These are phyloP conservation scores for Thermoascus crustaceus DNA, from an alignment of 2,329 filamentous ascomycete genomes.

Conservation along the genomic window DNA sequence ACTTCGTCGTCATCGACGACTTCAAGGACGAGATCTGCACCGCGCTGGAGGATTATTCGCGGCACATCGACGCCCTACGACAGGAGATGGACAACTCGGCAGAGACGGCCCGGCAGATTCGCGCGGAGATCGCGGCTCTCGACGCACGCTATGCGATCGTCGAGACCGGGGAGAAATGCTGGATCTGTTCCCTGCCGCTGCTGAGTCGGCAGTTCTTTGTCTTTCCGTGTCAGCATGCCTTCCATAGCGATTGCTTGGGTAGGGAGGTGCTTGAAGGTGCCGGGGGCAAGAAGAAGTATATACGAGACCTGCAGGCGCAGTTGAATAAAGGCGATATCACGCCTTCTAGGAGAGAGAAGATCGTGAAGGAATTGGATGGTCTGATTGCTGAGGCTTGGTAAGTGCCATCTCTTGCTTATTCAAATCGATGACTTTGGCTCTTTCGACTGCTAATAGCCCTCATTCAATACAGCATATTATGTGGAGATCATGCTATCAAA, in stretches of 20 bases:
- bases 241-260: slow-evolving; percentile 90
- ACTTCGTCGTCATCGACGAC: slow-evolving; percentile 97
- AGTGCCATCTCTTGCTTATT: too few relatives aligned
- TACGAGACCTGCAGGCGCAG: slow-evolving; percentile 75
- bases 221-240: slow-evolving; percentile 95
- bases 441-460: slow-evolving; percentile 16
- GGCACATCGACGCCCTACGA: slow-evolving; percentile 79
- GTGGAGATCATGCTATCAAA: slow-evolving; percentile 90
- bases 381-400: slow-evolving; percentile 85
- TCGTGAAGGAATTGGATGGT: slow-evolving; percentile 83
- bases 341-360: slow-evolving; percentile 66
- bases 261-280: slow-evolving; percentile 76
- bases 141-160: slow-evolving; percentile 92
- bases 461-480: slow-evolving; percentile 62
- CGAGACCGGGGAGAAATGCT: slow-evolving; percentile 90
- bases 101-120: slow-evolving; percentile 82
- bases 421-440: too few relatives aligned
- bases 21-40: slow-evolving; percentile 98
- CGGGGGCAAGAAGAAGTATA: slow-evolving; percentile 68
- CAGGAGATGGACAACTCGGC: slow-evolving; percentile 94
- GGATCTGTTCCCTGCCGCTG: slow-evolving; percentile 75
- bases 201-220: slow-evolving; percentile 93
- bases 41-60: slow-evolving; percentile 86
- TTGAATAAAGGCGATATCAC: slow-evolving; percentile 67
- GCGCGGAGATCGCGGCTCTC: slow-evolving; percentile 74